Conservation (phyloP, 2,329 filamentous ascomycete genomes). For the Thielaviopsis cerberus region DNA sequence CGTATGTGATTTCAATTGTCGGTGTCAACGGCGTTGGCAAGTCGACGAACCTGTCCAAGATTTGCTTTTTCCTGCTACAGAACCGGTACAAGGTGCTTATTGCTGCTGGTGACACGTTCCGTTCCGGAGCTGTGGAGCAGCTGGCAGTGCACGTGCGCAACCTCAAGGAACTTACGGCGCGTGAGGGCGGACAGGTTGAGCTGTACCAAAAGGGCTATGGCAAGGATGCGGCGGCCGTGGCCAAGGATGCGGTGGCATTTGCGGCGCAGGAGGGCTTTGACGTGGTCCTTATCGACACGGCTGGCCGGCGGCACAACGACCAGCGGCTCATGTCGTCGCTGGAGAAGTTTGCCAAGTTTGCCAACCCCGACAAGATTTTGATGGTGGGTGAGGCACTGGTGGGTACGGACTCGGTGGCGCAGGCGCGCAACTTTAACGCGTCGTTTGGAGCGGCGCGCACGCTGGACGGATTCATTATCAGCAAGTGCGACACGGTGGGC, state of each 20-base stretch:
- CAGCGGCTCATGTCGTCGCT: conserved; percentile 86
- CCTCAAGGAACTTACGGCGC: conserved; percentile 66
- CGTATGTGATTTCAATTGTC: conserved; percentile 95
- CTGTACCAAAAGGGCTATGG: conserved; percentile 95
- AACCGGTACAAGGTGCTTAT: conserved; percentile 94
- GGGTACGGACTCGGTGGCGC: conserved; percentile 83
- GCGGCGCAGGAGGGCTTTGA: conserved; percentile 62
- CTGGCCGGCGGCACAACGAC: conserved; percentile 87
- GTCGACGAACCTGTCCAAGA: conserved; percentile 92
- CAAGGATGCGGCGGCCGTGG: conserved; percentile 89
- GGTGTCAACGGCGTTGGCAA: conserved; percentile 97
- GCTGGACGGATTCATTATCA: conserved; percentile 94
- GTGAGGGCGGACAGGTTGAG: conserved; percentile 72
- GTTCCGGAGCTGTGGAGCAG: conserved; percentile 91
- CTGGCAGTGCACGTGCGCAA: conserved; percentile 89
- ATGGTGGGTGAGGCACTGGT: conserved; percentile 87
- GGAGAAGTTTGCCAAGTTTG: conserved; percentile 94
- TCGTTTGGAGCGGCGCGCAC: conserved; percentile 66
- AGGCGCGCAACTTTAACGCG: conserved; percentile 89
- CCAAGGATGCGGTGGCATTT: conserved; percentile 76
- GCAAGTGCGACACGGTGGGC: conserved; percentile 97
- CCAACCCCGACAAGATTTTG: conserved; percentile 91
- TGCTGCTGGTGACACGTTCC: conserved; percentile 89
- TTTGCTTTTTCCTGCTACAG: conserved; percentile 92
- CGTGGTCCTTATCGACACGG: conserved; percentile 92